phyloP scores from a whole-genome alignment of 169 alveolate species.

The Cryptosporidium parvum region DNA sequence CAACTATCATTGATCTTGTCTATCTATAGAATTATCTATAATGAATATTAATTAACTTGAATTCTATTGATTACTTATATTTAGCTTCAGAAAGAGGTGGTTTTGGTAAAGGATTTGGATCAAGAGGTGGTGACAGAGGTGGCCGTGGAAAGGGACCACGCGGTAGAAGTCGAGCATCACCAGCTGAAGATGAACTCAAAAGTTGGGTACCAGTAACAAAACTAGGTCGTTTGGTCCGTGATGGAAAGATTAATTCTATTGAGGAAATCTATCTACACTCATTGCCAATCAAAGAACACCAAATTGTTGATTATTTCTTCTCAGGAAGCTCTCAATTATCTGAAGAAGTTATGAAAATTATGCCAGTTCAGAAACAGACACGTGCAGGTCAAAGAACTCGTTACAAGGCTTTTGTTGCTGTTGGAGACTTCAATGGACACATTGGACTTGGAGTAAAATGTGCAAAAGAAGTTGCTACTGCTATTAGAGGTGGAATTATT shows the following conservation, averaged over 20 bases:
- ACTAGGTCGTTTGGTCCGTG: slow-evolving; percentile 98
- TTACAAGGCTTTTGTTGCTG: slow-evolving; percentile 99
- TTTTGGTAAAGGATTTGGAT: slow-evolving; percentile 82
- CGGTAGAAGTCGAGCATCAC: slow-evolving; percentile 90
- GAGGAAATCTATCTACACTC: slow-evolving; percentile 99
- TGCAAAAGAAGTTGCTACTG: slow-evolving; percentile 99
- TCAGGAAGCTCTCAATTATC: slow-evolving; percentile 90
- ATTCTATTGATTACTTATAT: slow-evolving; percentile 7
- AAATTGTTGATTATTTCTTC: slow-evolving; percentile 96
- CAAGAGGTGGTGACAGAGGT: slow-evolving; percentile 79
- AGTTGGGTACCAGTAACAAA: slow-evolving; percentile 99
- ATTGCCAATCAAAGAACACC: slow-evolving; percentile 99
- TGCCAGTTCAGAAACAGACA: slow-evolving; percentile 99
- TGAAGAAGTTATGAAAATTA: slow-evolving; percentile 99
- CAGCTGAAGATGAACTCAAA: slow-evolving; percentile 94
- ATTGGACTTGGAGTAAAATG: slow-evolving; percentile 97
- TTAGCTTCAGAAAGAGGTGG: slow-evolving; percentile 81
- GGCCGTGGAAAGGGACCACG: slow-evolving; percentile 66
- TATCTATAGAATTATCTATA: background rate
- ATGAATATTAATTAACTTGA: slow-evolving; percentile 3
- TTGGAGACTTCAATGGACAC: slow-evolving; percentile 98
- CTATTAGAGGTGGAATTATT: slow-evolving; percentile 99
- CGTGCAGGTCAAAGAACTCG: slow-evolving; percentile 99
- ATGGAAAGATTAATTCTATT: slow-evolving; percentile 94
- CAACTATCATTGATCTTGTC: background rate